These are phyloP conservation scores for Styphnolobium japonicum DNA, from an alignment of 306 rosid species.

Conservation along the genomic window DNA sequence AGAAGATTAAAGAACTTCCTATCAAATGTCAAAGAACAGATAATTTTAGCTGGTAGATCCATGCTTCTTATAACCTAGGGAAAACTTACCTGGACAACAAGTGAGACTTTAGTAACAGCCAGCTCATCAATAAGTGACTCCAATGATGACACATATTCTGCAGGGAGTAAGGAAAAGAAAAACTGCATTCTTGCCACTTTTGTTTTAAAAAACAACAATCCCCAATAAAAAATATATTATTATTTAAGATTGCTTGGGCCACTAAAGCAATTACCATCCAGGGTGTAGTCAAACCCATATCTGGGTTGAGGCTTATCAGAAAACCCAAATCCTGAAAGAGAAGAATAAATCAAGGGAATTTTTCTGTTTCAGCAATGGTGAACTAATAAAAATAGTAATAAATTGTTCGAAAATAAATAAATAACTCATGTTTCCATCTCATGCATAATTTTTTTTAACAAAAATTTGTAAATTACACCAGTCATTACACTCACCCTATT, in stretches of 20 bases:
- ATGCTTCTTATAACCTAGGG: slow-evolving; percentile 7
- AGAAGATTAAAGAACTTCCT: slow-evolving; percentile 1
- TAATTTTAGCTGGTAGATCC: neutral
- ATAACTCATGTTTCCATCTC: neutral
- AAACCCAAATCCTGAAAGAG: slow-evolving; percentile 76
- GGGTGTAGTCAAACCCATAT: slow-evolving; percentile 90
- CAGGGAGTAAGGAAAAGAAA: slow-evolving; percentile 20
- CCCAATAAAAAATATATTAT: neutral
- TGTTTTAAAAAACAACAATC: neutral
- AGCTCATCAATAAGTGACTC: slow-evolving; percentile 63
- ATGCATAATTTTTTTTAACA: neutral
- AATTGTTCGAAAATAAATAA: neutral
- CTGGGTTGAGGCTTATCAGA: slow-evolving; percentile 93
- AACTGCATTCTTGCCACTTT: neutral
- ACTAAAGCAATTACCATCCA: slow-evolving; percentile 56
- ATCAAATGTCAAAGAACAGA: slow-evolving; percentile 6
- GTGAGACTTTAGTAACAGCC: slow-evolving; percentile 56
- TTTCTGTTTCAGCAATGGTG: neutral
- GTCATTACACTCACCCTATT: neutral
- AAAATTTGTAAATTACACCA: neutral
- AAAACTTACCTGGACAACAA: slow-evolving; percentile 69
- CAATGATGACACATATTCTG: slow-evolving; percentile 78
- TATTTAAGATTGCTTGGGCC: neutral
- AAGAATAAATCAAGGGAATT: slow-evolving; percentile 20
- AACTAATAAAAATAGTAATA: neutral